Conservation (phyloP, 1,284 basidiomycete species). For the Moniliella sp. region DNA sequence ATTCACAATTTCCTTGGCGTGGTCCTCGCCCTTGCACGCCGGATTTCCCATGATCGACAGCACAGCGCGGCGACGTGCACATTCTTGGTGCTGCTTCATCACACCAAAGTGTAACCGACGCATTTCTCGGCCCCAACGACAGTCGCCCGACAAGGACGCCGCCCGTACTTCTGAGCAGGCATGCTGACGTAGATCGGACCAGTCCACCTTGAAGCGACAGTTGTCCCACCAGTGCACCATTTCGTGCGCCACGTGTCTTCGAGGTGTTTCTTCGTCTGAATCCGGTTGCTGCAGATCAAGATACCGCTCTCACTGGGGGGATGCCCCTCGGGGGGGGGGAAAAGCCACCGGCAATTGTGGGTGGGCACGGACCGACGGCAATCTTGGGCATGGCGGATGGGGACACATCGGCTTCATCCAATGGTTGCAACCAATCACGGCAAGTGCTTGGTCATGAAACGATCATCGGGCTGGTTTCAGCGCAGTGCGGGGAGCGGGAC, state of each 20-base stretch:
- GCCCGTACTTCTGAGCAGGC: constrained; percentile 87
- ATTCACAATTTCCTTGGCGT: constrained; percentile 75
- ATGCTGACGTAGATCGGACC: constrained; percentile 70
- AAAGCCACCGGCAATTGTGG: too few relatives aligned
- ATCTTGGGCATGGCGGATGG: too few relatives aligned
- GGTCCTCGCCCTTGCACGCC: too few relatives aligned
- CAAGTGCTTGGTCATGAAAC: too few relatives aligned
- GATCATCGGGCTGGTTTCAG: too few relatives aligned
- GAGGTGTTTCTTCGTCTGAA: constrained; percentile 58
- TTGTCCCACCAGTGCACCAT: constrained; percentile 91
- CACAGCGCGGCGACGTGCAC: constrained; percentile 66
- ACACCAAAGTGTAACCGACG: constrained; percentile 52
- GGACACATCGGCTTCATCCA: too few relatives aligned
- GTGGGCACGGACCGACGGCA: too few relatives aligned
- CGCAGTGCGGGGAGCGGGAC: too few relatives aligned
- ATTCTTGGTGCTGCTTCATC: constrained; percentile 81
- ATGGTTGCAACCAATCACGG: too few relatives aligned
- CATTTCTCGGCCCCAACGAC: too few relatives aligned
- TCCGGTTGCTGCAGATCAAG: constrained; percentile 24
- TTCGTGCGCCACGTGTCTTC: constrained; percentile 84
- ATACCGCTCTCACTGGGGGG: constrained; percentile 14
- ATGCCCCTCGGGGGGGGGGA: too few relatives aligned
- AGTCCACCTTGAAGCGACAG: constrained; percentile 76
- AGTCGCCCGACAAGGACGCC: constrained; percentile 89
- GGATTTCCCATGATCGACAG: constrained; percentile 57